A percentile compares a stretch with the other conserved stretches of the same genome.
These are phyloP conservation scores for Hyphopichia pseudoburtonii DNA, from an alignment of 1,139 yeast species.

Conservation along the genomic window DNA sequence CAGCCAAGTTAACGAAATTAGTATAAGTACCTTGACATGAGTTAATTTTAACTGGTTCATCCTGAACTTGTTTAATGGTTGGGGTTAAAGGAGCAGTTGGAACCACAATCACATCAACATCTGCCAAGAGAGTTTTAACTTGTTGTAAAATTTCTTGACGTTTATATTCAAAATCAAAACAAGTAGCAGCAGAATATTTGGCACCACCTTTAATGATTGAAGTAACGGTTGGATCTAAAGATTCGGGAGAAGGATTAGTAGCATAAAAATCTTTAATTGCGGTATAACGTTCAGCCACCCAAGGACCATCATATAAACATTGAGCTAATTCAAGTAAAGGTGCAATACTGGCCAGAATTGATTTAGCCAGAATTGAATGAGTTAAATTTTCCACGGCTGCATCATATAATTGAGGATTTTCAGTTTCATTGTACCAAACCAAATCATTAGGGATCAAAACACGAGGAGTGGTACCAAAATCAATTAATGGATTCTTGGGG, in stretches of 20 bases:
- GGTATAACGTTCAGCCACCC: slow-evolving; percentile 95
- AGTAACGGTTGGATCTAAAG: slow-evolving; percentile 82
- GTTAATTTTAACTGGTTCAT: slow-evolving; percentile 81
- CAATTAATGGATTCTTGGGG: slow-evolving; percentile 63
- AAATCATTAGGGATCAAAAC: slow-evolving; percentile 75
- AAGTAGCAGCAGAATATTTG: slow-evolving; percentile 74
- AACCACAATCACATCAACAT: slow-evolving; percentile 73
- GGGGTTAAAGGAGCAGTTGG: slow-evolving; percentile 97
- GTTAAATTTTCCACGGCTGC: slow-evolving; percentile 59
- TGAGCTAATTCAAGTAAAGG: slow-evolving; percentile 81
- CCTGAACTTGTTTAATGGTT: slow-evolving; percentile 63
- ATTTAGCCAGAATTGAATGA: too few species aligned
- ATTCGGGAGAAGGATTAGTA: slow-evolving; percentile 68
- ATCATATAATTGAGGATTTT: slow-evolving; percentile 69
- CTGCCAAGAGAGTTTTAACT: slow-evolving; percentile 54
- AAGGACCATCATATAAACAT: slow-evolving; percentile 94
- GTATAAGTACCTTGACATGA: slow-evolving; percentile 96
- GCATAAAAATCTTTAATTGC: slow-evolving; percentile 74
- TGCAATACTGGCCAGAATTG: slow-evolving; percentile 65
- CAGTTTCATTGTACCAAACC: slow-evolving; percentile 77
- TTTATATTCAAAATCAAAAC: slow-evolving; percentile 80
- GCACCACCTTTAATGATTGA: slow-evolving; percentile 77
- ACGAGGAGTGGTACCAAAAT: slow-evolving; percentile 58
- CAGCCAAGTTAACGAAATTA: slow-evolving; percentile 92
- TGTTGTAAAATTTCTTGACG: slow-evolving; percentile 73